These are phyloP conservation scores for Huntiella omanensis DNA, from an alignment of 2,329 filamentous ascomycete genomes.

Conservation along the genomic window DNA sequence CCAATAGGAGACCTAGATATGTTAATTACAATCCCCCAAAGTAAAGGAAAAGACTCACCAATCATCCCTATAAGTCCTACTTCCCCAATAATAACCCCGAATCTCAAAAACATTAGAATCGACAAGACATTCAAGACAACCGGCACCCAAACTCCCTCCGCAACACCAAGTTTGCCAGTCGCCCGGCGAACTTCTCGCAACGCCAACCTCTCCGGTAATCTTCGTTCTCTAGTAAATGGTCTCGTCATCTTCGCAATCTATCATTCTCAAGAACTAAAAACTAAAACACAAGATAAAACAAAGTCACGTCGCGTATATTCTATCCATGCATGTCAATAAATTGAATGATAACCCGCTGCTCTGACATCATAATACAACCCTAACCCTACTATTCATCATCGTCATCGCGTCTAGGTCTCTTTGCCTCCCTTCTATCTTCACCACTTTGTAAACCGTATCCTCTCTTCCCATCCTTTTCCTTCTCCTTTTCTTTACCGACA, in stretches of 20 bases:
- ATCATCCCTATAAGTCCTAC: conserved; percentile 63
- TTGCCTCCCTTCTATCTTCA: conserved; percentile 33
- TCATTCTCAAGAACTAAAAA: neutral
- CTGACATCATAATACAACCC: neutral
- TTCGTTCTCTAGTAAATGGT: neutral
- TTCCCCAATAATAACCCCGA: conserved; percentile 69
- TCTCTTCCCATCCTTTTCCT: conserved; percentile 46
- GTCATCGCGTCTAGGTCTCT: conserved; percentile 62
- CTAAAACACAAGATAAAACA: neutral
- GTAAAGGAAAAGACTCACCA: conserved; percentile 29
- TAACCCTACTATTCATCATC: conserved; percentile 30
- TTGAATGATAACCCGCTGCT: too few relatives aligned
- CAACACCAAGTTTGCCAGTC: conserved; percentile 49
- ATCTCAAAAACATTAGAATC: conserved; percentile 82
- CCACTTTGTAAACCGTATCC: conserved; percentile 58
- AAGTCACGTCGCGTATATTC: neutral
- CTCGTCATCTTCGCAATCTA: neutral
- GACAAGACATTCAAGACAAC: conserved; percentile 79
- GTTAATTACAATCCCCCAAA: neutral
- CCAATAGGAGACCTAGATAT: conserved; percentile 43
- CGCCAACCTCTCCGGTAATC: neutral
- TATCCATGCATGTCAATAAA: neutral
- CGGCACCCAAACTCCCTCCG: conserved; percentile 69
- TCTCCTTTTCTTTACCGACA: conserved; percentile 45
- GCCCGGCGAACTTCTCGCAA: neutral